Base-by-base conservation (phyloP, 306 rosid genomes). In the Vachellia collinsii region DNA sequence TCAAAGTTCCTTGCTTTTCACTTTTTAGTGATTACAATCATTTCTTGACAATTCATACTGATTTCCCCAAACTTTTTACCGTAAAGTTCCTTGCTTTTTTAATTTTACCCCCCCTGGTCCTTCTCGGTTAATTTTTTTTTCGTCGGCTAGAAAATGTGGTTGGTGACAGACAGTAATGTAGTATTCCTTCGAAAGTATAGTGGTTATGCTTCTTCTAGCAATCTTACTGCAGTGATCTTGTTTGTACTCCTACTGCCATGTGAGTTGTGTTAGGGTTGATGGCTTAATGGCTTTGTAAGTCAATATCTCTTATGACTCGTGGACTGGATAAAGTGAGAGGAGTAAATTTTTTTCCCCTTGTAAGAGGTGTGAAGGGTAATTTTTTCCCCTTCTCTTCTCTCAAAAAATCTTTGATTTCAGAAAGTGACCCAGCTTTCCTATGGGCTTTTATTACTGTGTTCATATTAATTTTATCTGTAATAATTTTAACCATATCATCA, bases 101-200 rank as follows among this genome's bases (percentile, higher is more conserved):
- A 36, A 13, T 8, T 39, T 64, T 37, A 19, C 48, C 72, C 44
- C 72, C 36, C 38, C 29, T 66, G 44, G 70, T 75, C 9, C 74
- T 4, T 38, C 11, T 19, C 47, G 8, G 56, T 50, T 43, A 13
- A 14, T 62, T 76, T 50, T 84, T 75, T 51, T 64, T 73, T 74
- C 63, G 43, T 77, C 79, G 79, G 76, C 43, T 47, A 81, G 77
- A 80, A 79, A 74, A 16, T 50, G 70, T 73, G 75, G 80, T 81
- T 85, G 82, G 79, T 70, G 70, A 77, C 85, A 81, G 54, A 50
- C 6, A 50, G 2, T 68, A 83, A 92, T 92, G 82, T 86, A 85
- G 85, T 83, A 86, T 82, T 77, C 71, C 87, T 66, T 75, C 76
- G 69, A 79, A 59, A 50, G 47, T 77, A 74, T 53, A 80, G 66